These are phyloP conservation scores for Pseudocercospora cruenta DNA, from an alignment of 2,329 filamentous ascomycete species.

Conservation along the genomic window DNA sequence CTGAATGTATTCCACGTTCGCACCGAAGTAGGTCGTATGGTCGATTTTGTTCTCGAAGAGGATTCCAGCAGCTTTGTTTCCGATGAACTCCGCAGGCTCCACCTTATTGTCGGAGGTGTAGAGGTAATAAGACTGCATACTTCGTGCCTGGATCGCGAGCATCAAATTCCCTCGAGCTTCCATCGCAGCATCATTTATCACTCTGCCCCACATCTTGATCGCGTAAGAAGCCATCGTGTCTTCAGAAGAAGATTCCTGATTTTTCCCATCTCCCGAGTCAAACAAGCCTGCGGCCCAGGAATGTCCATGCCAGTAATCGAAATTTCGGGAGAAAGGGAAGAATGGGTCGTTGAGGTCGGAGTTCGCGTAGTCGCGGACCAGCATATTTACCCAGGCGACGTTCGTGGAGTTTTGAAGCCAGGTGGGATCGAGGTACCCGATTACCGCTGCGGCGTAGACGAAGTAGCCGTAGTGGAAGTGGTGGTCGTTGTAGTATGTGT, in stretches of 20 bases:
- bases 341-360: constrained; percentile 69
- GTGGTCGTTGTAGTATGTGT: constrained; percentile 76
- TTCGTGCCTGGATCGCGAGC: constrained; percentile 75
- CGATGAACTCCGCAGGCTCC: constrained; percentile 76
- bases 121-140: constrained; percentile 80
- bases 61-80: constrained; percentile 71
- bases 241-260: constrained; percentile 87
- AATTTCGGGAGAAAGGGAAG: constrained; percentile 81
- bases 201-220: constrained; percentile 90
- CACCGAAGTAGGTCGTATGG: constrained; percentile 87
- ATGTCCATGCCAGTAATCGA: constrained; percentile 95
- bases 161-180: constrained; percentile 81
- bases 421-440: constrained; percentile 73
- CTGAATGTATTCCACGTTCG: constrained; percentile 44
- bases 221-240: constrained; percentile 86
- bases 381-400: constrained; percentile 76
- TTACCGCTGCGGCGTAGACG: constrained; percentile 81
- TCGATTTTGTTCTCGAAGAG: constrained; percentile 92
- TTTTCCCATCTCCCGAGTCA: constrained; percentile 72
- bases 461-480: constrained; percentile 79
- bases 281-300: constrained; percentile 86
- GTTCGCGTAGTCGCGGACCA: constrained; percentile 84
- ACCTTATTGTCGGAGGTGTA: constrained; percentile 70
- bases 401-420: constrained; percentile 70
- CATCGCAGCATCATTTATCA: constrained; percentile 75